phyloP scores from a whole-genome alignment of 495 filamentous ascomycete genomes.

The Gamarada debralockiae region DNA sequence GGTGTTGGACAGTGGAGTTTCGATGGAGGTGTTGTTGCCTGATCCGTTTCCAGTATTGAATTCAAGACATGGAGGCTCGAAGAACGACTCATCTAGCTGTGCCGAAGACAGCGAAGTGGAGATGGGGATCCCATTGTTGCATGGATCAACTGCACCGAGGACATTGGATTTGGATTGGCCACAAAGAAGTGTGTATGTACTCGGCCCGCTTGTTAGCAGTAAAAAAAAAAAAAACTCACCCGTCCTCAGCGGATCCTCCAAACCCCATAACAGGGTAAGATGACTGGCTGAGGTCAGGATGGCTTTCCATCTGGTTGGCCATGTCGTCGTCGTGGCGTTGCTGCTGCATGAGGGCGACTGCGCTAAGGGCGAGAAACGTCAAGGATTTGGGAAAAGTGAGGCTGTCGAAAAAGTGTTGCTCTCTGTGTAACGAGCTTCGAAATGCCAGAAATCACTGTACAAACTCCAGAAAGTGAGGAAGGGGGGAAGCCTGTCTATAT shows the following conservation, averaged over 20 bases:
- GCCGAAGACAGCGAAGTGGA: no score
- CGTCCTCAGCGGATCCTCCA: not conserved
- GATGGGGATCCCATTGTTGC: no score
- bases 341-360: not conserved
- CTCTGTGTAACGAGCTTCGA: not conserved
- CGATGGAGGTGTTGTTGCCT: no score
- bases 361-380: not conserved
- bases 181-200: no score
- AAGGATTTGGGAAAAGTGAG: not conserved
- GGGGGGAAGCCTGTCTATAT: not conserved
- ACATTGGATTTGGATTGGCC: no score
- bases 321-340: not conserved
- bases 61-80: no score
- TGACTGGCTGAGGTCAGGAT: not conserved
- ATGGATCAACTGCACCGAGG: no score
- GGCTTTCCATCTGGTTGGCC: not conserved
- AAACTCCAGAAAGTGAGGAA: not conserved
- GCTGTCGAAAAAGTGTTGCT: not conserved
- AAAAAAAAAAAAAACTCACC: not conserved
- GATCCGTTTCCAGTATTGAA: no score
- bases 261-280: not conserved
- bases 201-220: no score
- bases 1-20: no score
- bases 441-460: not conserved
- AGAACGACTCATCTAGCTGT: no score